Evolutionary conservation across 306 rosid genomes (phyloP).

Genomic region (Prinsepia uniflora): DNA sequence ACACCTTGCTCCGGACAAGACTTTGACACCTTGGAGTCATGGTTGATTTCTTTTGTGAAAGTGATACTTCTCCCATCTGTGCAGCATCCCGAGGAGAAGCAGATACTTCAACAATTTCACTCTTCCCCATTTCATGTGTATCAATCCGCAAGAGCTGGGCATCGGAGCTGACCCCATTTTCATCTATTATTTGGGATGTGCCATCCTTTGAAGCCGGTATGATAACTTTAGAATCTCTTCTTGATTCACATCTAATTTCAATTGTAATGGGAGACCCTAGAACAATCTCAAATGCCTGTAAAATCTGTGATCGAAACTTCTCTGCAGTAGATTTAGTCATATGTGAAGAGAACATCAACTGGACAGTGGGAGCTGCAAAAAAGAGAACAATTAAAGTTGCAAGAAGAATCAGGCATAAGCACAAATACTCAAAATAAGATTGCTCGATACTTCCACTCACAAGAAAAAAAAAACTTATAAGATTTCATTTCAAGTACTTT

Average conservation of each 20-base stretch:
- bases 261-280: slow-evolving; percentile 73
- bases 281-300: slow-evolving; percentile 76
- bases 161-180: slow-evolving; percentile 36
- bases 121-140: slow-evolving; percentile 40
- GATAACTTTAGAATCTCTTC: slow-evolving; percentile 42
- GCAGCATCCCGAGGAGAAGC: slow-evolving; percentile 50
- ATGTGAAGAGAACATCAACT: slow-evolving; percentile 71
- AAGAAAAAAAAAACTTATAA: no score
- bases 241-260: slow-evolving; percentile 73
- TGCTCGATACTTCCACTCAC: not conserved
- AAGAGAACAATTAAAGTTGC: not conserved
- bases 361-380: slow-evolving; percentile 87
- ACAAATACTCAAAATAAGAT: no score
- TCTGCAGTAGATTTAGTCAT: slow-evolving; percentile 78
- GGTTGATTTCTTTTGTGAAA: slow-evolving; percentile 43
- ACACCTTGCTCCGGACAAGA: slow-evolving; percentile 84
- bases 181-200: slow-evolving; percentile 49
- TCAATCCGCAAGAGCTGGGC: slow-evolving; percentile 34
- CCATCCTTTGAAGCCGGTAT: slow-evolving; percentile 45
- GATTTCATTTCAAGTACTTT: no score
- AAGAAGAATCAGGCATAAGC: no score
- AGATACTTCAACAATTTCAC: slow-evolving; percentile 79
- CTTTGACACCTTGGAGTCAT: slow-evolving; percentile 57
- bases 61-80: slow-evolving; percentile 35
- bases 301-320: slow-evolving; percentile 65